phyloP scores from a whole-genome alignment of 768 basidiomycete genomes.

The Astraeus odoratus region DNA sequence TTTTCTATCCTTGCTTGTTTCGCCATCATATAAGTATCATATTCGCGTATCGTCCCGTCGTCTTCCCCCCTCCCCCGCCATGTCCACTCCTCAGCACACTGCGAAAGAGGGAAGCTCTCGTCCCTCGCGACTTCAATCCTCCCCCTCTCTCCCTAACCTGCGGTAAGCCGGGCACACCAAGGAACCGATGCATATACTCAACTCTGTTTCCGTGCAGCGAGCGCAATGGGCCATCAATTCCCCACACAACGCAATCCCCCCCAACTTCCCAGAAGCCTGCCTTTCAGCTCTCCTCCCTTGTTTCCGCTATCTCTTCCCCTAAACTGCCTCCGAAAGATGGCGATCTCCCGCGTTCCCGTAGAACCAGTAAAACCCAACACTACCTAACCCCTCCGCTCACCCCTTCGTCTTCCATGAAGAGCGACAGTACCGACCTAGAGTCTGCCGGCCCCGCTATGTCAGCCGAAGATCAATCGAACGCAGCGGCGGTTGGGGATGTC shows the following conservation, averaged over 20 bases:
- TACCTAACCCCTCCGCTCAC: slow-evolving; percentile 67
- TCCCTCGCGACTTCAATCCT: slow-evolving; percentile 50
- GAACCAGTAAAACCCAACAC: slow-evolving; percentile 23
- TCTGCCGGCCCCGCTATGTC: slow-evolving; percentile 21
- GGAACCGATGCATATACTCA: background rate
- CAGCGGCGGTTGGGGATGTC: slow-evolving; percentile 9
- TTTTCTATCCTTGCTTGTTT: slow-evolving; percentile 30
- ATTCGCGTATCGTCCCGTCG: slow-evolving; percentile 20
- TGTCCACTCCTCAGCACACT: slow-evolving; percentile 20
- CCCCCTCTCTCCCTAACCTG: slow-evolving; percentile 66
- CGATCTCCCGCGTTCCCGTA: slow-evolving; percentile 15
- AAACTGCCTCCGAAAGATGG: slow-evolving; percentile 10
- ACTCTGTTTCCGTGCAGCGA: slow-evolving; percentile 17
- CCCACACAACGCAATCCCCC: slow-evolving; percentile 25
- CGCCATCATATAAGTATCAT: slow-evolving; percentile 26
- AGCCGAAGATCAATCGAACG: slow-evolving; percentile 17
- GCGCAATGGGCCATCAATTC: slow-evolving; percentile 19
- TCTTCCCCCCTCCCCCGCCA: slow-evolving; percentile 18
- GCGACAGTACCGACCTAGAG: slow-evolving; percentile 30
- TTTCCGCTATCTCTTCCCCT: slow-evolving; percentile 9
- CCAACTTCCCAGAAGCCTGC: slow-evolving; percentile 12
- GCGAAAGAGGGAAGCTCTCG: slow-evolving; percentile 19
- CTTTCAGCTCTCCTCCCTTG: slow-evolving; percentile 13
- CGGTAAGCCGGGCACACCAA: slow-evolving; percentile 34
- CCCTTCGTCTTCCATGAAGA: slow-evolving; percentile 50